Base-by-base conservation (phyloP, 192 early-diverging fungal species). In the Entomortierella parvispora region DNA sequence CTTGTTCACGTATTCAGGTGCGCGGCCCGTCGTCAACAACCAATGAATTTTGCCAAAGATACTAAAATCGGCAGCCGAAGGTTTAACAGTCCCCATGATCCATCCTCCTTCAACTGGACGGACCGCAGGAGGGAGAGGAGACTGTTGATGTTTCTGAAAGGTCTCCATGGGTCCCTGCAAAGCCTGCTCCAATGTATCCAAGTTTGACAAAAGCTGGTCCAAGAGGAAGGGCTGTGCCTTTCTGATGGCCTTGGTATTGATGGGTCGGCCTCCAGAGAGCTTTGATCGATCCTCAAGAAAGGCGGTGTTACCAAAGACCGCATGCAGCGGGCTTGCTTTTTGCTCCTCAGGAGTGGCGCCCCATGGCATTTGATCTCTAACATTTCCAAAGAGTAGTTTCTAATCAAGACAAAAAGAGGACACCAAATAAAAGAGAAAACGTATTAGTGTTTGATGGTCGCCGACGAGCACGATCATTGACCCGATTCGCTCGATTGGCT, bases 341-440 rank as follows among this genome's bases (percentile, higher is more conserved):
- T 70, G 68, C 46, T 69, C 68, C 44, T 69, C 68, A 4, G 47
- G 17, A 11, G 64, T 60, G 8, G 71, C 62, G 18, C 64, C 65
- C 61, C 62, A 76, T 54, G 72, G 72, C 63, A 68, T 76, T 32
- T 68, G 72, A 40, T 65, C 65, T 33, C 12, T 56, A 29, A 68
- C 42, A 31, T 68, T 60, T 20, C 4, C 31, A 45, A 76, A 76
- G 6, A 76, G 28, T 50, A 58, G 64, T 50, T 77, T 65, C 67
- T 70, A 65, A 52, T 20, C 10, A 10, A 42, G 40, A 23, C 0
- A 22, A 5, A 25, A 28, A 22, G 60, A 55, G 8, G 40, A 40
- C 12, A 12, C 7, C 37, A 40, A 40, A 40, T 9, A 43, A 31
- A 45, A 48, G 23, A 47, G 28, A 37, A 57, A 48, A 57, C 0